Percentiles rank a stretch among this genome's conserved stretches.
Evolutionary conservation across 768 basidiomycete genomes (phyloP).

Genomic region (Boletus reticuloceps): DNA sequence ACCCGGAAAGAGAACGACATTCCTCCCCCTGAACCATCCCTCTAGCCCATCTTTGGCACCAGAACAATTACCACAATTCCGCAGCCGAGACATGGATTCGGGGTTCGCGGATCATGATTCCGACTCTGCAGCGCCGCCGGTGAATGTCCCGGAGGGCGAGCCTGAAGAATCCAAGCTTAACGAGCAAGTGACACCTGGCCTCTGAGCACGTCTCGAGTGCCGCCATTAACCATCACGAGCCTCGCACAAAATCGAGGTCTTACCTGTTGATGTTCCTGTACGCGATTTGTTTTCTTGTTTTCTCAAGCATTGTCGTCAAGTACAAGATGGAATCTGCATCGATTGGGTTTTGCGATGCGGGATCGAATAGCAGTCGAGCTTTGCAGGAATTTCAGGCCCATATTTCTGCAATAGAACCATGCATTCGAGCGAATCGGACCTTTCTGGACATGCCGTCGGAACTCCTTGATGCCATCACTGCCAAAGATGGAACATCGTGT

Average conservation of each 20-base stretch:
- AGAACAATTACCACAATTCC: conserved; percentile 8
- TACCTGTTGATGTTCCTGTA: conserved; percentile 44
- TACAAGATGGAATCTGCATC: conserved; percentile 67
- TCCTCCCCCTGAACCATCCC: conserved; percentile 17
- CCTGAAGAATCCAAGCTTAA: conserved; percentile 13
- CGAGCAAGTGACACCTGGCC: conserved; percentile 32
- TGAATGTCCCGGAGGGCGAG: conserved; percentile 21
- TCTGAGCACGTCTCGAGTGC: conserved; percentile 40
- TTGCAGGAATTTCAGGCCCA: conserved; percentile 48
- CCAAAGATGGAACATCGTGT: conserved; percentile 42
- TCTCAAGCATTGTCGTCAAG: conserved; percentile 36
- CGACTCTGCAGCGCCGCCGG: conserved; percentile 6
- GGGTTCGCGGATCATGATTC: neutral
- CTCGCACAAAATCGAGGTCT: conserved; percentile 19
- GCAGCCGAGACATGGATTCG: conserved; percentile 2
- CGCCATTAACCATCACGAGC: conserved; percentile 15
- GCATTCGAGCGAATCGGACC: conserved; percentile 55
- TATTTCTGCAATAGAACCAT: conserved; percentile 49
- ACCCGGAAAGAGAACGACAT: conserved; percentile 9
- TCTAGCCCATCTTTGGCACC: conserved; percentile 13
- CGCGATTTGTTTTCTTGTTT: conserved; percentile 34
- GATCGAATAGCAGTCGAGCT: conserved; percentile 53
- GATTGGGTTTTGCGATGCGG: conserved; percentile 77
- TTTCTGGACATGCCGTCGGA: conserved; percentile 36
- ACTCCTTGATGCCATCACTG: conserved; percentile 24